Conservation (phyloP, 495 filamentous ascomycete species). For the Penicillium dipodomyicola region DNA sequence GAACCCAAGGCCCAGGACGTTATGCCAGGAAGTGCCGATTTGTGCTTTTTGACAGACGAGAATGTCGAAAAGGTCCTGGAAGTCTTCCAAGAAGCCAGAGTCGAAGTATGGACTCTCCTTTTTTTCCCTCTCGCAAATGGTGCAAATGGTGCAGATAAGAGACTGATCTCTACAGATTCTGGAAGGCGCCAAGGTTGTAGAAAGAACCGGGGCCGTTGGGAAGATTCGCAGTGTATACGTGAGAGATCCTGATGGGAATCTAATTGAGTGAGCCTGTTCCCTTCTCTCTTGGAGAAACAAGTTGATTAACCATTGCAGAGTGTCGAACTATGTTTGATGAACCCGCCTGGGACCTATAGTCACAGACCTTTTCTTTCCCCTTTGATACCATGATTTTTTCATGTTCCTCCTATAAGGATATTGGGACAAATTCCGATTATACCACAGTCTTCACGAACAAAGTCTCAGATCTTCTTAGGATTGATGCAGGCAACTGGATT, state of each 20-base stretch:
- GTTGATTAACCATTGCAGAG: slow-evolving; percentile 1
- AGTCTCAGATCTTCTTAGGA: not conserved
- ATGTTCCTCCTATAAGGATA: not conserved
- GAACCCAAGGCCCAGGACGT: slow-evolving; percentile 52
- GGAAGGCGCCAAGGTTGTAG: slow-evolving; percentile 47
- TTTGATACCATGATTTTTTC: not conserved
- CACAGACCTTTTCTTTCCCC: not conserved
- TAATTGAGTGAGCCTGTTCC: slow-evolving; percentile 46
- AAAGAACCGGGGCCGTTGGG: slow-evolving; percentile 49
- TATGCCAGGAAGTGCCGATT: slow-evolving; percentile 50
- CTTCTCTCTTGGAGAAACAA: not conserved
- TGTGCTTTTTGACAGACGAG: slow-evolving; percentile 51
- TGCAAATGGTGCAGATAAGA: not conserved
- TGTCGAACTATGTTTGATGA: slow-evolving; percentile 27
- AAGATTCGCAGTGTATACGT: slow-evolving; percentile 54
- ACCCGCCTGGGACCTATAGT: not conserved
- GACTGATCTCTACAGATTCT: slow-evolving; percentile 25
- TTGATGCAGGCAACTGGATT: not conserved
- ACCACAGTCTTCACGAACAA: not conserved
- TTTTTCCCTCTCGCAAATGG: not conserved
- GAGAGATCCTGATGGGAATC: slow-evolving; percentile 56
- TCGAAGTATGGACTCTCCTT: slow-evolving; percentile 31
- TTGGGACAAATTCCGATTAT: not conserved
- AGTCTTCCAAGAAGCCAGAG: slow-evolving; percentile 32
- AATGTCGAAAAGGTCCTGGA: slow-evolving; percentile 39